Base-by-base conservation (phyloP, 345 rosid species). In the Dovyalis caffra region DNA sequence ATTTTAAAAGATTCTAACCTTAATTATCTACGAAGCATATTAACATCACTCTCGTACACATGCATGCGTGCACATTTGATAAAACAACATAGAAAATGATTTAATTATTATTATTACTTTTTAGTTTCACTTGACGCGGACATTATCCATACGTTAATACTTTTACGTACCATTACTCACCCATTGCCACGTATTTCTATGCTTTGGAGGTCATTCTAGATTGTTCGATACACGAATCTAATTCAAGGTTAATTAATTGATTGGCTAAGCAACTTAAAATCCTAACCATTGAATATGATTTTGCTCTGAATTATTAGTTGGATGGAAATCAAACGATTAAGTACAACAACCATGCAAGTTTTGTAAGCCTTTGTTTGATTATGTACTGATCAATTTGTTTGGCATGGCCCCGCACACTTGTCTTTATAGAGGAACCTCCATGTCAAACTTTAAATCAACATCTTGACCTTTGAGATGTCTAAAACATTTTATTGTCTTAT, bases 31-130 rank as follows among this genome's bases (percentile, higher is more conserved):
- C 65, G 3, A 49, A 57, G 31, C 14, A 73, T 66, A 61, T 21
- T 11, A 31, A 51, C 65, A 29, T 70, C 74, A 33, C 23, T 45
- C 40, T 68, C 74, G 68, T 20, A 57, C 32, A 68, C 6, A 73
- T 33, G 77, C 6, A 73, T 33, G 77, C 81, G 77, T 78, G 81
- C 69, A 78, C 70, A 61, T 78, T 68, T 61, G 8, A 25, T 45
- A 64, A 67, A 67, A 73, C n/a, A 12, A 7, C 20, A 32, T 16
- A 1, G 3, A 25, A 35, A 12, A 28, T 23, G 2, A 26, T 64
- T 8, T 25, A 6, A 5, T 31, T 12, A n/a, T n/a, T n/a, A n/a
- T n/a, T n/a, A n/a, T n/a, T n/a, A n/a, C n/a, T 10, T 33, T 72
- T 33, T 34, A 63, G 58, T 45, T 72, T 45, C 51, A 23, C 62